Conservation (phyloP, 2,329 filamentous ascomycete genomes). For the Epichloe sylvatica region DNA sequence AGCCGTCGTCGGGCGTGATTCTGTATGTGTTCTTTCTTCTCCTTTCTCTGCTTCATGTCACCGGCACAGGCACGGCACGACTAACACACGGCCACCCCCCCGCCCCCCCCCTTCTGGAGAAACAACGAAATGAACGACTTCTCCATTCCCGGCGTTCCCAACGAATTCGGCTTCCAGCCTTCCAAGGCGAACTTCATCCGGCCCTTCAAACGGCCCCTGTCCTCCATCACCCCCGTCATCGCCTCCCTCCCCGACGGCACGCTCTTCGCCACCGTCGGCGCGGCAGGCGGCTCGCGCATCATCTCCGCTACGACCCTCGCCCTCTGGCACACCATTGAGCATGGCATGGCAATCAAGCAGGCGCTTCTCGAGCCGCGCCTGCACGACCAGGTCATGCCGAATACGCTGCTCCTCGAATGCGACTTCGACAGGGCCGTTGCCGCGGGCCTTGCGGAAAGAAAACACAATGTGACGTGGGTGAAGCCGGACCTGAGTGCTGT, state of each 20-base stretch:
- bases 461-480: conserved; percentile 62
- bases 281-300: conserved; percentile 71
- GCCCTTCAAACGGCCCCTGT: conserved; percentile 68
- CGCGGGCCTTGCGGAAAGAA: conserved; percentile 45
- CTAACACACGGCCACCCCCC: background rate
- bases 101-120: conserved; percentile 8
- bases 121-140: conserved; percentile 69
- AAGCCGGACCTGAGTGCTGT: conserved; percentile 50
- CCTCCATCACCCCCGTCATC: conserved; percentile 69
- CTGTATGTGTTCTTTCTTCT: conserved; percentile 27
- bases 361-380: conserved; percentile 55
- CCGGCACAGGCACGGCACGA: background rate
- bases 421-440: conserved; percentile 51
- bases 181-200: conserved; percentile 68
- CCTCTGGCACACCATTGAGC: conserved; percentile 58
- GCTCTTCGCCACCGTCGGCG: conserved; percentile 56
- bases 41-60: background rate
- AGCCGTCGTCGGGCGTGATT: conserved; percentile 70
- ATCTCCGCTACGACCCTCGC: conserved; percentile 67
- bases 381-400: conserved; percentile 72
- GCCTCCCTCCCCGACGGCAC: conserved; percentile 47
- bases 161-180: conserved; percentile 76
- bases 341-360: conserved; percentile 40
- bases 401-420: conserved; percentile 53
- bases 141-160: conserved; percentile 61